Evolutionary conservation across 495 filamentous ascomycete species (phyloP), one percentile per base, ranked within the genome.

Genomic region (Stereocaulon alpinum): DNA sequence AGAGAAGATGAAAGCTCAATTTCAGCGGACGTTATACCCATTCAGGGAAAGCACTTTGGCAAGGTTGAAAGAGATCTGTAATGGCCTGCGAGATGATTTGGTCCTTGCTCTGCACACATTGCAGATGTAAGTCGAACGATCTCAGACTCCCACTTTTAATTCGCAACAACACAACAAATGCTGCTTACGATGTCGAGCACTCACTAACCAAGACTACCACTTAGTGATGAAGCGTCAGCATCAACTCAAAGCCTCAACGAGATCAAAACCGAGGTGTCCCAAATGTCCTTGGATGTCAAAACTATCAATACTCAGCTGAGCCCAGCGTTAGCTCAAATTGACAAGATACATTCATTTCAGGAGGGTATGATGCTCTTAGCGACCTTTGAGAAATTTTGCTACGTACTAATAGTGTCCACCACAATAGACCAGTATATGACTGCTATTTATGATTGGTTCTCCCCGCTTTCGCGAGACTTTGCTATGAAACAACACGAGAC

Each of bases 11-110:
- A 59, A 37, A 18, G 15, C 15, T n/a, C 56, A 48, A 3, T 51
- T 59, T 51, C 56, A 47, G 18, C 42, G 60, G 42, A 29, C 30
- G 48, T 9, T 48, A 24, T 63, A 56, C 7, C 50, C 61, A 4
- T 63, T 63, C 41, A 63, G 58, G 40, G 60, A 63, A 49, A 63
- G 50, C 29, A 63, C 60, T 29, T 15, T 63, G 14, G 60, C 49
- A 37, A 63, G 50, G 22, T 41, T 63, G 12, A 50, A 56, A 29
- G 59, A 58, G 40, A 50, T 54, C 18, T 55, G 54, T 12, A 55
- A 22, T 29, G 61, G 61, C 17, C 62, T 64, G 27, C 40, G 54
- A 37, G 20, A 24, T 34, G 44, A 64, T 32, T 27, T 64, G 22
- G 14, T 3, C 27, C 17, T 64, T 24, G 61, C 62, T 22, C 27